Base-by-base conservation (phyloP, 2,329 filamentous ascomycete species). In the Nectriaceae sp. region DNA sequence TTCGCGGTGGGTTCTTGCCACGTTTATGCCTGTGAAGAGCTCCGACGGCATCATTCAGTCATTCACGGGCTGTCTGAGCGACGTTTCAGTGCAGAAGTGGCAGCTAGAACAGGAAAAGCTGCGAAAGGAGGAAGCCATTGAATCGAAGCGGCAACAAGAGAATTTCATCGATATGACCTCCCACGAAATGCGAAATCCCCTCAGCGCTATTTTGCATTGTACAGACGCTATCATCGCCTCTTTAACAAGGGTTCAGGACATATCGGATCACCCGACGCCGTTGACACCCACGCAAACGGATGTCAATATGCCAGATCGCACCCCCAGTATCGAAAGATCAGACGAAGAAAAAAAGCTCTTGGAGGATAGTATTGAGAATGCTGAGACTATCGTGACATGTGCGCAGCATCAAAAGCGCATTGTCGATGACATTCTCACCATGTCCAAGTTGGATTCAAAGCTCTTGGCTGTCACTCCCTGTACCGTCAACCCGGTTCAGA, bases 351-450 rank as follows among this genome's bases (percentile, higher is more conserved):
- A 64, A 6, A 63, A 74, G 19, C 68, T 85, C 19, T 63, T 89
- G 3, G 71, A 74, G 6, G 81, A 78, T 57, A 85, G 84, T 49
- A 79, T 89, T 40, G 87, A 91, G 55, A 87, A 87, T 15, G 85
- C 87, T 3, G 85, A 91, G 61, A 92, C 87, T 0, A 92, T 94
- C 52, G 80, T 85, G 21, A 78, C 88, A 10, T 93, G 89, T 57
- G 85, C 88, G 2, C 84, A 89, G 58, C 88, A 93, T 66, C 89
- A 93, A 64, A 91, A 91, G 67, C 75, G 84, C 8, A 89, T 90
- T 38, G 84, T 89, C n/a, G 85, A 89, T 60, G 86, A 89, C 61
- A 85, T 89, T 21, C 70, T 90, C 33, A 89, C 84, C 10, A 77
- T 89, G 59, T 88, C 84, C 3, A 89, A 92, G 63, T 77, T 93